These are phyloP conservation scores for Oxytropis ochrocephala DNA, from an alignment of 306 rosid species.

Conservation along the genomic window DNA sequence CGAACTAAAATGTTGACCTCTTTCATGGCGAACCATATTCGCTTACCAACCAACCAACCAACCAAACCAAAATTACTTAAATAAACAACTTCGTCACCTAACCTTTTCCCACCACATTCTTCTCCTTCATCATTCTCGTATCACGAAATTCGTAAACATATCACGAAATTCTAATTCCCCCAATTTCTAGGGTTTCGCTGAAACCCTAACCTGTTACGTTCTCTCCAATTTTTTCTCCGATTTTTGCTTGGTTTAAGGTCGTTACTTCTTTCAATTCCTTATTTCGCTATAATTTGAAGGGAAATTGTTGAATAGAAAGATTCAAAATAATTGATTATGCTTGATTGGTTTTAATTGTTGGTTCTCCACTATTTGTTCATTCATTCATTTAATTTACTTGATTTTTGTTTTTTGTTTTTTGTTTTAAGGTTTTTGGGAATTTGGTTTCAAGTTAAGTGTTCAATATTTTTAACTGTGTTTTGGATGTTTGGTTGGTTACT, in stretches of 20 bases:
- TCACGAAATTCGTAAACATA: not conserved
- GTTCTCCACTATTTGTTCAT: not conserved
- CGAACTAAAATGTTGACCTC: not conserved
- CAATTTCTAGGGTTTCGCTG: constrained; percentile 38
- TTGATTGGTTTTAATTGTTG: not conserved
- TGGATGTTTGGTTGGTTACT: not conserved
- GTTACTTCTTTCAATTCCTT: not conserved
- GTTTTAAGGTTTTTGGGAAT: not conserved
- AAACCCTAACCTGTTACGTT: constrained; percentile 2
- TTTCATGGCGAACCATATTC: not conserved
- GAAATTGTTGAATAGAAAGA: not conserved
- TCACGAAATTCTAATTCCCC: not conserved
- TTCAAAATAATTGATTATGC: not conserved
- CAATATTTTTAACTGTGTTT: not conserved
- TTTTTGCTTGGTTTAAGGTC: constrained; percentile 37
- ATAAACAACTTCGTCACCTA: constrained; percentile 22
- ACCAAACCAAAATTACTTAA: not conserved
- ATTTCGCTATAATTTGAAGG: not conserved
- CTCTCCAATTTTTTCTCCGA: not conserved
- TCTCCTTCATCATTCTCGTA: not conserved
- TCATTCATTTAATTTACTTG: not conserved
- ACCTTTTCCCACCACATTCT: not conserved
- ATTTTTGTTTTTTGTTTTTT: not conserved
- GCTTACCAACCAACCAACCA: constrained; percentile 15
- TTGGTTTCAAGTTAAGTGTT: not conserved